A percentile compares a stretch with the other conserved stretches of the same genome.
Conservation (phyloP, 2,329 filamentous ascomycete species). For the Laburnicola sp. region DNA sequence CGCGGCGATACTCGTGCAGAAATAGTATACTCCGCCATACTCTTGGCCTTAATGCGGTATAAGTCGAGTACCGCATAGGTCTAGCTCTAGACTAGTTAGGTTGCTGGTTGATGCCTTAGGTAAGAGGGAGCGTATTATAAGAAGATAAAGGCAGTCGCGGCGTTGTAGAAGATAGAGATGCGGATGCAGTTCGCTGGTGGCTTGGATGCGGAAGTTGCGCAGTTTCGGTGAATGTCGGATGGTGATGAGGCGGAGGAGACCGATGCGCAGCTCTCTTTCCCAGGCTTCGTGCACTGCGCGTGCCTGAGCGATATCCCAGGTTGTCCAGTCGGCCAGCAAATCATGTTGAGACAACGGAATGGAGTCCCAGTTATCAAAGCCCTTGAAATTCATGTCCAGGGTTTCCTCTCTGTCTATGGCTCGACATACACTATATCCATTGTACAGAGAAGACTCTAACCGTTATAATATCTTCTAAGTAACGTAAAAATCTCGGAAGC, state of each 20-base stretch:
- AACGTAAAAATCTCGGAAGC: slow-evolving; percentile 23
- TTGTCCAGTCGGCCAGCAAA: slow-evolving; percentile 15
- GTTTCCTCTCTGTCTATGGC: slow-evolving; percentile 26
- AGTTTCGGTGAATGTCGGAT: slow-evolving; percentile 23
- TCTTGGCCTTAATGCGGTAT: slow-evolving; percentile 19
- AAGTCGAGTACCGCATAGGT: slow-evolving; percentile 20
- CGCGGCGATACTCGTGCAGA: slow-evolving; percentile 52
- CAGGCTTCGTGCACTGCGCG: slow-evolving; percentile 19
- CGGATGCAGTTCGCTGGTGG: slow-evolving; percentile 21
- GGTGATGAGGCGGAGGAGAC: slow-evolving; percentile 21
- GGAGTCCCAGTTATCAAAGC: slow-evolving; percentile 24
- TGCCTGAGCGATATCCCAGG: slow-evolving; percentile 17
- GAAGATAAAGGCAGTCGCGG: slow-evolving; percentile 23
- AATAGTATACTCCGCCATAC: slow-evolving; percentile 16
- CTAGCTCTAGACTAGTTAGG: slow-evolving; percentile 21
- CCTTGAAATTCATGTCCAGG: slow-evolving; percentile 24
- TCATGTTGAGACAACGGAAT: slow-evolving; percentile 16
- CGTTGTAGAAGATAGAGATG: slow-evolving; percentile 15
- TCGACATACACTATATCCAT: slow-evolving; percentile 19
- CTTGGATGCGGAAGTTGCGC: slow-evolving; percentile 22
- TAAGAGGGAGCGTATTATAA: slow-evolving; percentile 20
- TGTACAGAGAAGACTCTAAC: slow-evolving; percentile 23
- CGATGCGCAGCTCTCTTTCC: slow-evolving; percentile 22
- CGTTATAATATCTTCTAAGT: slow-evolving; percentile 22
- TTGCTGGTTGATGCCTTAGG: slow-evolving; percentile 14